A percentile compares a stretch with the other conserved stretches of the same genome.
Evolutionary conservation across 257 asterid species (phyloP).

Genomic region (Solanum sitiens): DNA sequence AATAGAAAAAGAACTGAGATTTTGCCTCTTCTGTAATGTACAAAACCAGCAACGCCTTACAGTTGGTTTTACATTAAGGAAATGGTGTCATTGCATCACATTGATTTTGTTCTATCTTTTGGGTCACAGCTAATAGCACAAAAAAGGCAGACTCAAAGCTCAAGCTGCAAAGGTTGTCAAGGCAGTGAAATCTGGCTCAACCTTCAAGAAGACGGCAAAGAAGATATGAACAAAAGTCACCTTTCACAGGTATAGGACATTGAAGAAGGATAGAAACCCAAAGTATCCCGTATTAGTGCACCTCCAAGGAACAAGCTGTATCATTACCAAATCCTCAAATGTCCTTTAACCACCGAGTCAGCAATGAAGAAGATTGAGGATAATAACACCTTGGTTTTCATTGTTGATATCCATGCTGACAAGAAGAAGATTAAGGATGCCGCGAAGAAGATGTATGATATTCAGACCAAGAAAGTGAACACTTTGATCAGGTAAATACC

Average conservation of each 20-base stretch:
- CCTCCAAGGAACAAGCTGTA: slow-evolving; percentile 14
- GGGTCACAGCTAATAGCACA: neutral
- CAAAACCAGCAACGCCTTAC: neutral
- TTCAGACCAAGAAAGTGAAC: slow-evolving; percentile 20
- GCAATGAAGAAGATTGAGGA: neutral
- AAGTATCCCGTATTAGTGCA: slow-evolving; percentile 10
- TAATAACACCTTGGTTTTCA: slow-evolving; percentile 4
- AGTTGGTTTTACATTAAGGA: neutral
- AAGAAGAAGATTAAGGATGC: slow-evolving; percentile 8
- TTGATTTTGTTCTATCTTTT: neutral
- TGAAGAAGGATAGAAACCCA: neutral
- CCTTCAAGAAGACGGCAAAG: slow-evolving; percentile 7
- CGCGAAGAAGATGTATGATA: slow-evolving; percentile 18
- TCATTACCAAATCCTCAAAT: slow-evolving; percentile 16
- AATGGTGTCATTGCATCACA: neutral
- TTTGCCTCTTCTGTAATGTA: neutral
- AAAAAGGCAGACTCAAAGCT: slow-evolving; percentile 18
- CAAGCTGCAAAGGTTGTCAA: neutral
- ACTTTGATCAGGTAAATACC: slow-evolving; percentile 14
- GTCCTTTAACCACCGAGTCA: slow-evolving; percentile 17
- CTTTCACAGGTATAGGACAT: neutral
- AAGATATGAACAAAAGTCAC: slow-evolving; percentile 12
- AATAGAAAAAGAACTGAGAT: neutral
- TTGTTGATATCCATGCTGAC: slow-evolving; percentile 3
- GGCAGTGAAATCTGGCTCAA: slow-evolving; percentile 12